Evolutionary conservation across 495 filamentous ascomycete species (phyloP).

Genomic region (Xylaria nigripes): DNA sequence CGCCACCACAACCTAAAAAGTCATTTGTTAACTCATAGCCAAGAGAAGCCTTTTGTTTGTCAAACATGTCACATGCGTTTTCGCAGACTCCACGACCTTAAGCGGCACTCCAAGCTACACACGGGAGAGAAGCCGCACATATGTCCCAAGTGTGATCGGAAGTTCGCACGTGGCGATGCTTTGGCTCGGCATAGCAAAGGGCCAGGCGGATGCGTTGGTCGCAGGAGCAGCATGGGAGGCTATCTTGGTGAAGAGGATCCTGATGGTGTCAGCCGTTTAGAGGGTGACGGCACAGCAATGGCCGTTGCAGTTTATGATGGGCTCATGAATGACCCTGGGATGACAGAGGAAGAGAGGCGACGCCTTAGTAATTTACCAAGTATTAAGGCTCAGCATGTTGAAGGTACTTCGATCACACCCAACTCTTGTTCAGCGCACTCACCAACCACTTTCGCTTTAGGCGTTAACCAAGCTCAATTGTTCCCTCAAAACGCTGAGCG

Average conservation of each 20-base stretch:
- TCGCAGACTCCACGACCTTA: slow-evolving; percentile 86
- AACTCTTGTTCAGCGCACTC: slow-evolving; percentile 25
- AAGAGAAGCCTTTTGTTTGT: slow-evolving; percentile 95
- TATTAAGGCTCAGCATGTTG: slow-evolving; percentile 62
- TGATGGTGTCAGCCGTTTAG: slow-evolving; percentile 41
- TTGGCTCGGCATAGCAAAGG: slow-evolving; percentile 93
- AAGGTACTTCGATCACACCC: slow-evolving; percentile 36
- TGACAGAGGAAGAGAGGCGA: slow-evolving; percentile 45
- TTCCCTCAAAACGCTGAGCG: slow-evolving; percentile 53
- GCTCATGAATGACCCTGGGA: slow-evolving; percentile 39
- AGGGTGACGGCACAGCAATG: slow-evolving; percentile 67
- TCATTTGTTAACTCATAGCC: slow-evolving; percentile 93
- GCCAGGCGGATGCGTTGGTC: slow-evolving; percentile 88
- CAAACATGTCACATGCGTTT: slow-evolving; percentile 84
- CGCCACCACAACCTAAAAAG: slow-evolving; percentile 99
- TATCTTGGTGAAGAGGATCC: slow-evolving; percentile 75
- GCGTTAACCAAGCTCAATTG: slow-evolving; percentile 54
- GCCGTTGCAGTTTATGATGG: slow-evolving; percentile 69
- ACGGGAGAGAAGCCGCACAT: slow-evolving; percentile 93
- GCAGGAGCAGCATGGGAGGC: slow-evolving; percentile 77
- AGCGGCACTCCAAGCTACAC: slow-evolving; percentile 92
- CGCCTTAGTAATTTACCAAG: slow-evolving; percentile 56
- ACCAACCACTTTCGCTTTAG: slow-evolving; percentile 19
- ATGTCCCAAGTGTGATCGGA: slow-evolving; percentile 85
- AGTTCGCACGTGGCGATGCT: slow-evolving; percentile 93